These are phyloP conservation scores for Mycosphaerella arachidis DNA, from an alignment of 2,329 filamentous ascomycete genomes.

Conservation along the genomic window DNA sequence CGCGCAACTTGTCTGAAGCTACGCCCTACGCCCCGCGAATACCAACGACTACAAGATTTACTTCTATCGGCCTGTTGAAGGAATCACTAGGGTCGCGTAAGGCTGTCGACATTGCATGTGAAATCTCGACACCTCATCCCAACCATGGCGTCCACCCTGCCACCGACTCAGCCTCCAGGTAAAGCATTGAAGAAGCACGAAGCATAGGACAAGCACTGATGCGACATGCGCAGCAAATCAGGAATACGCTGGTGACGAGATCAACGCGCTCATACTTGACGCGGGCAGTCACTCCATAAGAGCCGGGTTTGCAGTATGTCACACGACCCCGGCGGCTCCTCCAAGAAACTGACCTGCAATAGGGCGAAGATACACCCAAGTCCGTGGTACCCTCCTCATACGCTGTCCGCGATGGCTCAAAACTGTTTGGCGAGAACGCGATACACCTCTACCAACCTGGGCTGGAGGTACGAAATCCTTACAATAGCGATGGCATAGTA, in stretches of 20 bases:
- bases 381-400: constrained; percentile 89
- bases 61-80: not conserved
- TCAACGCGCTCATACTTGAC: constrained; percentile 93
- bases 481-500: constrained; percentile 81
- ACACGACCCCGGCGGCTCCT: not conserved
- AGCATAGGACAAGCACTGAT: not conserved
- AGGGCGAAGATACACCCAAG: constrained; percentile 92
- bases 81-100: not conserved
- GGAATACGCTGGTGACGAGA: constrained; percentile 71
- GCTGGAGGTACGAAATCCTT: constrained; percentile 86
- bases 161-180: constrained; percentile 34
- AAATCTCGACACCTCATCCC: not conserved
- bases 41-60: not conserved
- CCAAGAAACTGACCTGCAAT: not conserved
- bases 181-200: constrained; percentile 16
- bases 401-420: constrained; percentile 54
- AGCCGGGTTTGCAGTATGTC: constrained; percentile 72
- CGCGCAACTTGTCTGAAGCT: not conserved
- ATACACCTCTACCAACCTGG: constrained; percentile 71
- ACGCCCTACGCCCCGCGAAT: not conserved
- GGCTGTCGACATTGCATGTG: not conserved
- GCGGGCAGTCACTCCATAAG: constrained; percentile 87
- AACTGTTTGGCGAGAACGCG: constrained; percentile 84
- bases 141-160: constrained; percentile 24
- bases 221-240: constrained; percentile 11